These are phyloP conservation scores for Hanseniaspora valbyensis DNA, from an alignment of 805 yeast genomes.

Conservation along the genomic window DNA sequence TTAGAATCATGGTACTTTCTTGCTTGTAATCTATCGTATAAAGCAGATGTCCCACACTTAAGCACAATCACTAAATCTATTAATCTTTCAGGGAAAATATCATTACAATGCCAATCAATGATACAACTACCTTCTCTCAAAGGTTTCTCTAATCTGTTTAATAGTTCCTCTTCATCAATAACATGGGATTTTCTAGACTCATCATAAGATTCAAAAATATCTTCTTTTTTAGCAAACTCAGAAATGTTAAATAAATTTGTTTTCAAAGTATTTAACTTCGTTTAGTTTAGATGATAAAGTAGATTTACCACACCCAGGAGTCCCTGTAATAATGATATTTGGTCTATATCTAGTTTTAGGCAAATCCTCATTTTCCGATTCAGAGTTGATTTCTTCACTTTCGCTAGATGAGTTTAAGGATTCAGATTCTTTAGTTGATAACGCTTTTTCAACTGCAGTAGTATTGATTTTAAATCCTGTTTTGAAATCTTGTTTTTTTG, in stretches of 20 bases:
- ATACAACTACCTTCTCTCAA: slow-evolving; percentile 78
- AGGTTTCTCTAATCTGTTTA: slow-evolving; percentile 70
- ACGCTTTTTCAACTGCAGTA: slow-evolving; percentile 1
- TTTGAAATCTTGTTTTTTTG: neutral
- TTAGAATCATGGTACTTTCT: slow-evolving; percentile 74
- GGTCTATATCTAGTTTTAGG: slow-evolving; percentile 32
- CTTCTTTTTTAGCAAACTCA: slow-evolving; percentile 66
- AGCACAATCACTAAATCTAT: slow-evolving; percentile 88
- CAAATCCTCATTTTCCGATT: no score
- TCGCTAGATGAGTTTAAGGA: neutral
- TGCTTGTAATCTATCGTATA: slow-evolving; percentile 63
- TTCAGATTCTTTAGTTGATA: neutral
- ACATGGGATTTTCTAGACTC: slow-evolving; percentile 73
- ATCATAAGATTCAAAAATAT: slow-evolving; percentile 75
- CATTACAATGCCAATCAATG: slow-evolving; percentile 97
- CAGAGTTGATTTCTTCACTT: no score
- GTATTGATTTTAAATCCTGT: neutral
- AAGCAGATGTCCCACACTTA: slow-evolving; percentile 57
- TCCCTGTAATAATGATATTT: slow-evolving; percentile 84
- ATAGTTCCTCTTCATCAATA: slow-evolving; percentile 82
- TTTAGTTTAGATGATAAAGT: slow-evolving; percentile 26
- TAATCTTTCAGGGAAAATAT: slow-evolving; percentile 82
- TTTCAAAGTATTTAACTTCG: slow-evolving; percentile 57
- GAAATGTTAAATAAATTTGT: slow-evolving; percentile 50
- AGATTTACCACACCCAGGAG: slow-evolving; percentile 53